Percentiles rank a stretch among this genome's conserved stretches.
Conservation (phyloP, 2,329 filamentous ascomycete species). For the Pseudogymnoascus sp. region DNA sequence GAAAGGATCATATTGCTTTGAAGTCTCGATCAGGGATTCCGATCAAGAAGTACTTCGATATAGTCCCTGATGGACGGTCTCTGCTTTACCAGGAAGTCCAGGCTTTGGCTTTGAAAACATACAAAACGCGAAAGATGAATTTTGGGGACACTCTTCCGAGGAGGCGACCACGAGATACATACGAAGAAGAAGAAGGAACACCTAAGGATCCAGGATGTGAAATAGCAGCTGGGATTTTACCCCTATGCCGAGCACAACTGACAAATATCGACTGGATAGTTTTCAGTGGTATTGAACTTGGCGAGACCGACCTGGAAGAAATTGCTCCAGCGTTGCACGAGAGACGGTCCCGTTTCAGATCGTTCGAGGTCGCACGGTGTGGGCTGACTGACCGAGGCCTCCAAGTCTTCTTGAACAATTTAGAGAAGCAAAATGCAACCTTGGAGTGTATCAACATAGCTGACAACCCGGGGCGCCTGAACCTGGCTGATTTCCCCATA, state of each 20-base stretch:
- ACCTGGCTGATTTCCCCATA: slow-evolving; percentile 54
- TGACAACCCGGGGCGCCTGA: slow-evolving; percentile 55
- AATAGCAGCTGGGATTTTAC: slow-evolving; percentile 60
- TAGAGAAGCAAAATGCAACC: slow-evolving; percentile 56
- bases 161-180: slow-evolving; percentile 37
- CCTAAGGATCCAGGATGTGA: slow-evolving; percentile 56
- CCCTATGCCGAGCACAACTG: slow-evolving; percentile 55
- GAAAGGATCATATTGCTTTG: slow-evolving; percentile 52
- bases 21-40: slow-evolving; percentile 42
- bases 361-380: slow-evolving; percentile 58
- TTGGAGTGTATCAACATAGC: slow-evolving; percentile 60
- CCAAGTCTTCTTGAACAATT: slow-evolving; percentile 53
- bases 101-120: slow-evolving; percentile 57
- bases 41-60: slow-evolving; percentile 25
- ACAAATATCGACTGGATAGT: slow-evolving; percentile 65
- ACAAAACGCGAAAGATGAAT: slow-evolving; percentile 52
- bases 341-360: slow-evolving; percentile 54
- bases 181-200: slow-evolving; percentile 37
- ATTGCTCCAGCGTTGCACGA: slow-evolving; percentile 58
- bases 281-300: slow-evolving; percentile 59
- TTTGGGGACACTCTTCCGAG: slow-evolving; percentile 54
- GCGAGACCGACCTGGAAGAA: slow-evolving; percentile 60
- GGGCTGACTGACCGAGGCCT: slow-evolving; percentile 48
- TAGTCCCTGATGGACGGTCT: slow-evolving; percentile 33
- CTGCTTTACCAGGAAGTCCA: slow-evolving; percentile 61